Evolutionary conservation across 129 eudicot genomes (phyloP), one percentile per base, ranked within the genome.

Genomic region (Deinandra increscens): DNA sequence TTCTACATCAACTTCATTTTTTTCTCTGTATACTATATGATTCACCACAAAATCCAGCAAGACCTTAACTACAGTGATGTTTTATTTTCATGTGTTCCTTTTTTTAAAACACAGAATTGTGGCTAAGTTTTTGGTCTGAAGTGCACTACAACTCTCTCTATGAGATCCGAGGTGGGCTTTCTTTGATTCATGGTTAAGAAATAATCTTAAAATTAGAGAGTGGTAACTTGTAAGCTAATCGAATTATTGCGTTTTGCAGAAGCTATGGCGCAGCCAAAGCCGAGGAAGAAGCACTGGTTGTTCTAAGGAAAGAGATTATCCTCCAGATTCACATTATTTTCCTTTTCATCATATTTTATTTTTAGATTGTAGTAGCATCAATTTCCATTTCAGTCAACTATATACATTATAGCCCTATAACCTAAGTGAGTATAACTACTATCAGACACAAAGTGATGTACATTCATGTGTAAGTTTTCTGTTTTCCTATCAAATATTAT

Each of bases 51-150:
- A 49, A 45, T 70, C 42, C 66, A 39, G 66, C 7, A 70, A 39
- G 39, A 4, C 18, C 44, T 18, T 45, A 20, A 60, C 67, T n/a
- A 31, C 34, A 15, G 42, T 46, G 31, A 67, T 54, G 36, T 15
- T 64, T 51, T 56, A 5, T 44, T 43, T 59, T 59, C 15, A 31
- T 54, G 43, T 17, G 6, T 34, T 46, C 36, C 39, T 23, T 44
- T 22, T 22, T 29, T 31, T 46, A 9, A 66, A 81, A 33, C 66
- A 63, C 81, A 88, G 96, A 84, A 72, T 48, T 89, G 74, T 89
- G 96, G 96, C 79, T 89, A 59, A 89, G 96, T 74, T 89, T 86
- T 70, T 89, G 96, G 96, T 83, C 89, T 43, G 96, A 89, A 71
- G 96, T 89, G 77, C 96, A 89, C 70, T 89, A 89, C 88, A 89